These are phyloP conservation scores for Yamadazyma dushanensis DNA, from an alignment of 1,139 yeast species.

Conservation along the genomic window DNA sequence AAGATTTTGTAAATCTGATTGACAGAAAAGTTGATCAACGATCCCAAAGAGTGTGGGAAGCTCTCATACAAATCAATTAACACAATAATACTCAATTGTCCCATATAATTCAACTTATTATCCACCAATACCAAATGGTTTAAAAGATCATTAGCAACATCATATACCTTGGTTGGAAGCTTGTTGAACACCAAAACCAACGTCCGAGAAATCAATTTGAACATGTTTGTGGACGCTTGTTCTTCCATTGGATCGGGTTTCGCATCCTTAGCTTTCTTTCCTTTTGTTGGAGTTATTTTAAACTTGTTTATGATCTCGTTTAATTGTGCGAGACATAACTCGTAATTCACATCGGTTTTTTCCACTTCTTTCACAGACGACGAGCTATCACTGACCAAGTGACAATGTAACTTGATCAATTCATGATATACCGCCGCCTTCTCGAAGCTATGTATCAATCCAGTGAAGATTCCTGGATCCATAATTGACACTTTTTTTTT, in stretches of 20 bases:
- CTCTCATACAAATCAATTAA: constrained; percentile 41
- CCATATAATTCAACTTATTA: constrained; percentile 19
- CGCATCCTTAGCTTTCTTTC: constrained; percentile 14
- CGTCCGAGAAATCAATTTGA: constrained; percentile 32
- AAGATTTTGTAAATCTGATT: constrained; percentile 40
- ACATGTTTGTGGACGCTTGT: constrained; percentile 24
- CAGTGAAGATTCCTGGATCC: constrained; percentile 18
- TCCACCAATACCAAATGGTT: constrained; percentile 25
- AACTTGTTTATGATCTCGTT: constrained; percentile 20
- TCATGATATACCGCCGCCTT: constrained; percentile 24
- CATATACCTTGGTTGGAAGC: constrained; percentile 39
- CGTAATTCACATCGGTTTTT: constrained; percentile 16
- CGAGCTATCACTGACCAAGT: constrained; percentile 14
- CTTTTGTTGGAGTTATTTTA: constrained; percentile 12
- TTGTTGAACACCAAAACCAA: constrained; percentile 29
- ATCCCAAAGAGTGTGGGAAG: constrained; percentile 38
- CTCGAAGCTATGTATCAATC: constrained; percentile 20
- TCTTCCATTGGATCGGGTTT: not conserved
- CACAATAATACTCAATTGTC: constrained; percentile 29
- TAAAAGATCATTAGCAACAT: constrained; percentile 38
- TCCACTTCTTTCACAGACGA: constrained; percentile 6
- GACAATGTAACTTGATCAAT: constrained; percentile 24
- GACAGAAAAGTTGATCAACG: constrained; percentile 37
- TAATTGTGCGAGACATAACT: constrained; percentile 17
- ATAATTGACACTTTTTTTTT: constrained; percentile 5